Base-by-base conservation (phyloP, 2,329 filamentous ascomycete species). In the Trichoderma koningiopsis region DNA sequence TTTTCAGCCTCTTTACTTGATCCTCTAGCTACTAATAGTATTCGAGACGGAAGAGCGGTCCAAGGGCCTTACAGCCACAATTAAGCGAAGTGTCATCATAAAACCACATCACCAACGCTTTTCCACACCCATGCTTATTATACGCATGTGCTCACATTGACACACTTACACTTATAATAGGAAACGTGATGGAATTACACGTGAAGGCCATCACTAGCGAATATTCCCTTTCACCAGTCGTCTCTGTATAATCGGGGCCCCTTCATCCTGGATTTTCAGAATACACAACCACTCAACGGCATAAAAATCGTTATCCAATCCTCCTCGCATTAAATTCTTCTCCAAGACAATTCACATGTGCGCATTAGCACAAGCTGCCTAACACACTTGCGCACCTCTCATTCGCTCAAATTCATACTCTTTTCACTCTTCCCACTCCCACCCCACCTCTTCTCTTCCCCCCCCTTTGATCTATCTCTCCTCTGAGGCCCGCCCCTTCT, bases 301-400 rank as follows among this genome's bases (percentile, higher is more conserved):
- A 59, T 59, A n/a, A 59, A 59, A 40, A 40, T 14, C 14, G 27
- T 16, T 16, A 35, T 8, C 33, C 49, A 29, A 52, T 63, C 19
- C n/a, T 49, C 33, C 24, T 64, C 24, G 29, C 53, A 31, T 49
- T 11, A 37, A 55, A 29, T 29, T 5, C 47, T 49, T 22, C 19
- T 27, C 49, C 61, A 64, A 56, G 61, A 64, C 61, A 64, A 64
- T 31, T 43, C 24, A 49, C 47, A 33, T 33, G 35, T 56, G 49
- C 27, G 33, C 37, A 64, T n/a, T 24, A 24, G 22, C n/a, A 49
- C 52, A 40, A 31, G 22, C 49, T 55, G 61, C 61, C 61, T 49
- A 64, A 55, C 61, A 64, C 61, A 64, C 40, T 64, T 35, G 33
- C 37, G 24, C 29, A 24, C 16, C 59, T 62, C 59, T 24, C 61